These are phyloP conservation scores for Carex pumila DNA, from an alignment of 176 grass and related monocot genomes.

Conservation along the genomic window DNA sequence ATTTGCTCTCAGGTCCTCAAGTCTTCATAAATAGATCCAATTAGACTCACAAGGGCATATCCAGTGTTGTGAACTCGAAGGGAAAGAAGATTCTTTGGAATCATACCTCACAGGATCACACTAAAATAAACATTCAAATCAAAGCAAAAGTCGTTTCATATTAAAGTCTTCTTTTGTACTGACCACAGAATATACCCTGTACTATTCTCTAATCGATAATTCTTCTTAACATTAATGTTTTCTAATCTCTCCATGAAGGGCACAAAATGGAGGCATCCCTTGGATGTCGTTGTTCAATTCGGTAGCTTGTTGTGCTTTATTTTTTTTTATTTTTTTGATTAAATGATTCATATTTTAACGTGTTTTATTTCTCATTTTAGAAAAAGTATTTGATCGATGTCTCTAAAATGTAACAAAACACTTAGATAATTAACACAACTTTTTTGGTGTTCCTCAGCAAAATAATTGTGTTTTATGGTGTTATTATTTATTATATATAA, in stretches of 20 bases:
- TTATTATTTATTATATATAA: no score
- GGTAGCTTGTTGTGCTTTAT: neutral
- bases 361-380: no score
- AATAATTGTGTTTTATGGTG: no score
- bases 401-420: no score
- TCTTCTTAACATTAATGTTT: neutral
- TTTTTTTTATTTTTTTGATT: no score
- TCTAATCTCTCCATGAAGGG: neutral
- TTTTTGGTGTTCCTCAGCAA: no score
- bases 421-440: no score
- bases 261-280: neutral
- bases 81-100: neutral
- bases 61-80: neutral
- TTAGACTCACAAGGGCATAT: neutral
- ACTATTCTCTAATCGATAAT: neutral
- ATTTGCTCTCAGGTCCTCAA: no score
- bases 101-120: neutral
- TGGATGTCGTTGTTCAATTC: neutral
- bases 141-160: conserved; percentile 15
- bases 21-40: no score
- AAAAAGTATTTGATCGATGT: no score
- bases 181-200: conserved; percentile 15
- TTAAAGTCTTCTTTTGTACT: neutral
- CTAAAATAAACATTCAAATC: neutral
- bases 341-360: no score